These are phyloP conservation scores for Podospora tetraspora DNA, from an alignment of 495 filamentous ascomycete genomes.

Conservation along the genomic window DNA sequence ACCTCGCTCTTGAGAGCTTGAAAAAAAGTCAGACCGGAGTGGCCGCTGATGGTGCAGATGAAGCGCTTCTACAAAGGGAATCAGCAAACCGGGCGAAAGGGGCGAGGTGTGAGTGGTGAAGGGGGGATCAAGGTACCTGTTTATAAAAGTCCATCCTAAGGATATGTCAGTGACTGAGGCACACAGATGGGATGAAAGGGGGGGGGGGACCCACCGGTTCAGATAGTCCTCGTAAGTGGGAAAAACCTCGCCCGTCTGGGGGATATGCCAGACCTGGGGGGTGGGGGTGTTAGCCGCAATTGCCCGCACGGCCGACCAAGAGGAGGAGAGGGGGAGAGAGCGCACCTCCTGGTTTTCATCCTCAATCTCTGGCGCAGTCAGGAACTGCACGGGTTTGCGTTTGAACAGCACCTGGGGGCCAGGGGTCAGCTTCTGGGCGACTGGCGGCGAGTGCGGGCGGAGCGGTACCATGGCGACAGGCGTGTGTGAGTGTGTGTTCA, in stretches of 20 bases:
- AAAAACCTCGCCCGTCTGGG: slow-evolving; percentile 86
- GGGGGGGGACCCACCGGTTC: slow-evolving; percentile 53
- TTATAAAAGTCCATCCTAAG: slow-evolving; percentile 87
- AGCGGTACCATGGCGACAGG: slow-evolving; percentile 27
- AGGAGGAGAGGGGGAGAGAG: neutral
- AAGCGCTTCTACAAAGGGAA: slow-evolving; percentile 61
- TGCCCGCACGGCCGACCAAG: neutral
- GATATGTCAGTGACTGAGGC: slow-evolving; percentile 22
- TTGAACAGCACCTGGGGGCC: slow-evolving; percentile 79
- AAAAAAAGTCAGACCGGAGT: slow-evolving; percentile 89
- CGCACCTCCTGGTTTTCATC: slow-evolving; percentile 77
- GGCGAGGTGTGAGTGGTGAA: neutral
- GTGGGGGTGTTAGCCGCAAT: slow-evolving; percentile 15
- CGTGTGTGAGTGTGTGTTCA: neutral
- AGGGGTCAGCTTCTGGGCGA: slow-evolving; percentile 12
- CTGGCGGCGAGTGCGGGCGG: slow-evolving; percentile 2
- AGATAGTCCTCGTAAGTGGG: slow-evolving; percentile 84
- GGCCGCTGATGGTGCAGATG: slow-evolving; percentile 91
- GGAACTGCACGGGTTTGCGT: slow-evolving; percentile 86
- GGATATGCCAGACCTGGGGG: slow-evolving; percentile 83
- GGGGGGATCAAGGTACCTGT: slow-evolving; percentile 52
- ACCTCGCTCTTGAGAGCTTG: slow-evolving; percentile 93
- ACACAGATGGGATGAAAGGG: neutral
- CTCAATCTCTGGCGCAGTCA: slow-evolving; percentile 64
- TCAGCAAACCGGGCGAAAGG: slow-evolving; percentile 7